phyloP scores from a whole-genome alignment of 768 basidiomycete genomes.

The Polyporus arcularius region DNA sequence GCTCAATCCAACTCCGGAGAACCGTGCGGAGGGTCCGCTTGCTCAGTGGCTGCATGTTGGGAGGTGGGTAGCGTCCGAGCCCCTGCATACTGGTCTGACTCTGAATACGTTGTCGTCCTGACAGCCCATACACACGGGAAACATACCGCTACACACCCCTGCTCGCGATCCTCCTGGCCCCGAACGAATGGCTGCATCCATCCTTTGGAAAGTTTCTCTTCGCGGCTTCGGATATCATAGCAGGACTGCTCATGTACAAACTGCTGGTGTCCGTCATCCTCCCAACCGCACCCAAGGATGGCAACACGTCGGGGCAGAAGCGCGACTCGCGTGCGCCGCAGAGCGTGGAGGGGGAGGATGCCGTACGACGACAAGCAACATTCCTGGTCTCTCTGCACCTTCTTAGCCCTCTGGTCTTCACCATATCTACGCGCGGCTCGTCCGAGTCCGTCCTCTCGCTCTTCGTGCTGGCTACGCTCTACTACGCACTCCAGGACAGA shows the following conservation, averaged over 20 bases:
- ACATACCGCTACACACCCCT: constrained; percentile 98
- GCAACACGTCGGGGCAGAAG: background rate
- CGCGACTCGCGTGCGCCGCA: background rate
- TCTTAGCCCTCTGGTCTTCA: constrained; percentile 91
- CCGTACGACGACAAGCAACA: constrained; percentile 40
- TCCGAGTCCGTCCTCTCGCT: constrained; percentile 87
- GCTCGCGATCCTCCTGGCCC: constrained; percentile 77
- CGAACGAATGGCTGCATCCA: constrained; percentile 78
- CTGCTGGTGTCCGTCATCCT: constrained; percentile 57
- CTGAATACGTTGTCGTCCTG: background rate
- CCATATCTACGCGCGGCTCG: constrained; percentile 96
- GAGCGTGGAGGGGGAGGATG: background rate
- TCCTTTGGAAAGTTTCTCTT: constrained; percentile 93
- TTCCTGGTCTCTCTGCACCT: constrained; percentile 75
- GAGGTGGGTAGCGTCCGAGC: constrained; percentile 58
- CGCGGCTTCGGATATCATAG: constrained; percentile 77
- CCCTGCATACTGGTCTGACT: too few relatives aligned
- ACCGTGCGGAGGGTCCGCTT: constrained; percentile 64
- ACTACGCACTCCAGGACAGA: constrained; percentile 53
- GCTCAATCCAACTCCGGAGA: constrained; percentile 38
- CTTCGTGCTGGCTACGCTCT: constrained; percentile 73
- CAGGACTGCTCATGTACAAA: constrained; percentile 70
- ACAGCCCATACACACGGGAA: constrained; percentile 84
- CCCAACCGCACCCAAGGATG: constrained; percentile 25
- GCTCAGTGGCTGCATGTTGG: constrained; percentile 52